Evolutionary conservation across 805 yeast genomes (phyloP).

Genomic region (Danielia reshetovae): DNA sequence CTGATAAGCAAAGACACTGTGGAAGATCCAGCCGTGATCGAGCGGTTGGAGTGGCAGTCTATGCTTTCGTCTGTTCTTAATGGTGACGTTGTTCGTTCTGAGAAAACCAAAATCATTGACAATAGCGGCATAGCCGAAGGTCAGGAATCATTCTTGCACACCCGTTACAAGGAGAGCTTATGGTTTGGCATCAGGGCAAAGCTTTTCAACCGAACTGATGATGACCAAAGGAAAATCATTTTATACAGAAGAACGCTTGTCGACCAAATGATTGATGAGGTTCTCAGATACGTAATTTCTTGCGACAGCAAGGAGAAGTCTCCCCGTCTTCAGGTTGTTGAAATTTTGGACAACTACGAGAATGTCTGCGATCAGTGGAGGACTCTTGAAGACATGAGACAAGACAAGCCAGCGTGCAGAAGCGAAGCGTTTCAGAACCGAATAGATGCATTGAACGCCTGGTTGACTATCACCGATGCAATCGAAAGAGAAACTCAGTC

Average conservation of each 20-base stretch:
- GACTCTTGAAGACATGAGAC: conserved; percentile 69
- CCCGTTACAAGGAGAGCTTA: conserved; percentile 62
- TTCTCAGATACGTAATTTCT: conserved; percentile 58
- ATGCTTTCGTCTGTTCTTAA: conserved; percentile 87
- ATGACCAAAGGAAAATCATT: conserved; percentile 69
- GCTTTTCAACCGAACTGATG: conserved; percentile 72
- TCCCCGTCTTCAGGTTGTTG: conserved; percentile 47
- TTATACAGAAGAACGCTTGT: conserved; percentile 67
- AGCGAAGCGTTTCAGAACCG: conserved; percentile 59
- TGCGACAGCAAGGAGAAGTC: conserved; percentile 31
- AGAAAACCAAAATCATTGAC: conserved; percentile 70
- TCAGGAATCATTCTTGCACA: conserved; percentile 47
- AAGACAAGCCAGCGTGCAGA: conserved; percentile 70
- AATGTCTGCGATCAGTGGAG: conserved; percentile 76
- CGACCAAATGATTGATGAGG: conserved; percentile 67
- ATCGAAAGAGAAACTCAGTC: conserved; percentile 58
- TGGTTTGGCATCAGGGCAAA: conserved; percentile 90
- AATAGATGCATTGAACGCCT: conserved; percentile 75
- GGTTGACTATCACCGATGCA: conserved; percentile 74
- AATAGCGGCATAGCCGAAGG: conserved; percentile 35
- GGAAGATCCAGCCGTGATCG: conserved; percentile 52
- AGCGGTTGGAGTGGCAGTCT: conserved; percentile 92
- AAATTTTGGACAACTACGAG: conserved; percentile 57
- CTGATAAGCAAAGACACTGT: conserved; percentile 35
- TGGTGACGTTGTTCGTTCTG: conserved; percentile 91